phyloP scores from a whole-genome alignment of 805 yeast species.

The Jamesozyma spencerorum region DNA sequence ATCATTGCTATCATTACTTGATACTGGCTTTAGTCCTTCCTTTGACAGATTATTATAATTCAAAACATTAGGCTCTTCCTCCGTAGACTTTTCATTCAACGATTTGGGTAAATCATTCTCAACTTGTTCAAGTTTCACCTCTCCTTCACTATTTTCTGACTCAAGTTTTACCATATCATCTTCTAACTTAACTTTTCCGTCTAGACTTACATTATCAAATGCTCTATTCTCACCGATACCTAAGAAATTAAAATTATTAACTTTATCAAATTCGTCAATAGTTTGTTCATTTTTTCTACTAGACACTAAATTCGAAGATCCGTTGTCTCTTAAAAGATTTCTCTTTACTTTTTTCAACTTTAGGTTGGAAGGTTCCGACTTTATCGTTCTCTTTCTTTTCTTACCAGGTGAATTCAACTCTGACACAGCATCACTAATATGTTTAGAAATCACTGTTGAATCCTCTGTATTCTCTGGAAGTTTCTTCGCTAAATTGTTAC shows the following conservation, averaged over 20 bases:
- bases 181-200: not conserved
- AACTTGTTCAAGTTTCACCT: too few relatives aligned
- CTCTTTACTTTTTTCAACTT: slow-evolving; percentile 4
- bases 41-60: too few relatives aligned
- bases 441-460: slow-evolving; percentile 12
- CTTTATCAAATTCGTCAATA: slow-evolving; percentile 10
- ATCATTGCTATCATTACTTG: too few relatives aligned
- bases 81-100: too few relatives aligned
- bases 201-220: not conserved
- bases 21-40: too few relatives aligned
- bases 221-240: slow-evolving; percentile 10
- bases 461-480: slow-evolving; percentile 8
- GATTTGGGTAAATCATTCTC: too few relatives aligned
- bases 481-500: not conserved
- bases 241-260: slow-evolving; percentile 16
- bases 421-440: slow-evolving; percentile 13
- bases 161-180: not conserved
- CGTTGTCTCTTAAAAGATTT: too few relatives aligned
- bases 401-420: slow-evolving; percentile 22
- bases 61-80: too few relatives aligned
- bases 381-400: slow-evolving; percentile 5
- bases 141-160: too few relatives aligned
- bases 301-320: too few relatives aligned
- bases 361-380: not conserved
- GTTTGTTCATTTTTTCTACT: too few relatives aligned